Base-by-base conservation (phyloP, 768 basidiomycete species). In the Aureoboletus auriporus region DNA sequence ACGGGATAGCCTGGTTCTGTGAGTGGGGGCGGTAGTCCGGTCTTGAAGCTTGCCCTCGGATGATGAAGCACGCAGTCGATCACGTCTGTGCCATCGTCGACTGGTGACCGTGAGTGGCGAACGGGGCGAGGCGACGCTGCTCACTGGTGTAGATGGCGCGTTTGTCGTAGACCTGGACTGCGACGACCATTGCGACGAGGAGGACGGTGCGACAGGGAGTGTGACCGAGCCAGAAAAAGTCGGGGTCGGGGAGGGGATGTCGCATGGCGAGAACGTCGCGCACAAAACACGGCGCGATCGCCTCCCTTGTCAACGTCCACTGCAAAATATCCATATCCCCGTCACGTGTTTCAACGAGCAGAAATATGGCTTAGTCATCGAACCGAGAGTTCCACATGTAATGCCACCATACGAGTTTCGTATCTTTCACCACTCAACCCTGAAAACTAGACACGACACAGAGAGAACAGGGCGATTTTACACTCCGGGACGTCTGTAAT, bases 51-150 rank as follows among this genome's bases (percentile, higher is more conserved):
- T 33, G 33, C 10, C 11, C 33, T 33, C 12, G 33, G 20, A 23
- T 23, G 4, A 23, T 23, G 20, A 2, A 23, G 20, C 20, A 23
- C 59, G 57, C 88, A 90, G 40, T 90, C 87, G 23, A 91, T 72
- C 4, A 84, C 81, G 27, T 71, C 80, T 2, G 86, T 85, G 6
- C 87, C 86, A 55, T 91, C 89, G 58, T 91, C 89, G 50, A 90
- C 86, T 90, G 44, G 27, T 23, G 20, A 23, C 20, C 2, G 20
- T 23, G 20, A 23, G 20, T 23, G 20, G 20, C 20, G 20, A 23
- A 23, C 20, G 20, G 20, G 20, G 20, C 7, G n/a, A 8, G 23
- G 34, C 9, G 35, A 28, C 6, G 14, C n/a, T 8, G 45, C 50
- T 27, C 55, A 86, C 88, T 57, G 0, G 76, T 74, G 61, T 89